A percentile compares a stretch with the other conserved stretches of the same genome.
Evolutionary conservation across 2,329 filamentous ascomycete genomes (phyloP).

Genomic region (Chaetothyriales sp.): DNA sequence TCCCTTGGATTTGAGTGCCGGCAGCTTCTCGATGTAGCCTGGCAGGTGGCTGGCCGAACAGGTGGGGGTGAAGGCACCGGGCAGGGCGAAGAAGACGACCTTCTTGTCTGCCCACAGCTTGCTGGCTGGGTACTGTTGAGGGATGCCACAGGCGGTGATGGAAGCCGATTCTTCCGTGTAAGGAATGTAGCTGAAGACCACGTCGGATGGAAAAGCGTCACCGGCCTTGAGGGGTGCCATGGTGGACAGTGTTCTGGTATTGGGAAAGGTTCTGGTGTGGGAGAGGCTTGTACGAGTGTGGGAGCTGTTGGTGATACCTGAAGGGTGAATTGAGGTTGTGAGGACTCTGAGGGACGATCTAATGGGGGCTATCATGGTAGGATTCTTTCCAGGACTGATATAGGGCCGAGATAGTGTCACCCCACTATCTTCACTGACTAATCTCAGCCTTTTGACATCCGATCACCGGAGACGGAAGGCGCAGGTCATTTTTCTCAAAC

Average conservation of each 20-base stretch:
- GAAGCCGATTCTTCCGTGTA: constrained; percentile 53
- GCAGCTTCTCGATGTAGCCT: constrained; percentile 58
- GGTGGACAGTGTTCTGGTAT: constrained; percentile 14
- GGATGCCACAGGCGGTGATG: constrained; percentile 63
- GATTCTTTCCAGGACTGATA: not conserved
- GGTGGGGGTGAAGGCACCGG: constrained; percentile 71
- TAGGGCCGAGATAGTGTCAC: not conserved
- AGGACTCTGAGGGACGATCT: not conserved
- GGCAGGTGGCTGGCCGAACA: constrained; percentile 71
- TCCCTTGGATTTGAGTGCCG: constrained; percentile 60
- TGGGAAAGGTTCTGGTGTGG: not conserved
- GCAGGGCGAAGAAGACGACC: constrained; percentile 54
- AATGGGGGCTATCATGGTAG: not conserved
- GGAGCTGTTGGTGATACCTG: not conserved
- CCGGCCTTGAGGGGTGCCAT: constrained; percentile 62
- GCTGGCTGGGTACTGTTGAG: constrained; percentile 63
- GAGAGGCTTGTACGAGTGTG: not conserved
- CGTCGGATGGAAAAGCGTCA: constrained; percentile 65
- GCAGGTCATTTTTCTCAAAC: not conserved
- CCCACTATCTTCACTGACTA: not conserved
- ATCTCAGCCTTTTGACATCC: not conserved
- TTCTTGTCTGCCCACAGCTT: constrained; percentile 59
- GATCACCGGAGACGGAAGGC: not conserved
- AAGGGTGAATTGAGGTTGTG: not conserved
- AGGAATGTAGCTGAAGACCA: constrained; percentile 52